Base-by-base conservation (phyloP, 768 basidiomycete species). In the Hypholoma fasciculare region DNA sequence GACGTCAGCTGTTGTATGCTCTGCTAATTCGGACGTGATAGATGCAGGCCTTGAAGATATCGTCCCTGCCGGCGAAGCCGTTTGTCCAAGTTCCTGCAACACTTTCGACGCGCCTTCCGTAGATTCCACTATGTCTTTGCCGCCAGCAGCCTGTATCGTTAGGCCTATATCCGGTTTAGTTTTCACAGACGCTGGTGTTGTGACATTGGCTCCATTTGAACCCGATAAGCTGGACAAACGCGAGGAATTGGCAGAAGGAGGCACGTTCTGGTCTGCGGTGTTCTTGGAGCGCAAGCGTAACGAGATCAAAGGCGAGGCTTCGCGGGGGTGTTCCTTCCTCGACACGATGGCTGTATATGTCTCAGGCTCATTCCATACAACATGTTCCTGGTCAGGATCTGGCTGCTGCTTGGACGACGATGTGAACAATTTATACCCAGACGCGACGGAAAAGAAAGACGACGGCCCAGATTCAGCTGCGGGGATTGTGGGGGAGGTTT, bases 311-410 rank as follows among this genome's bases (percentile, higher is more conserved):
- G 82, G 79, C 0, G 85, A 76, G 0, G 79, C 76, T 60, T 90
- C 89, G 16, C 82, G 78, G 0, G 85, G 80, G 61, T 87, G 81
- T 57, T 87, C 85, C 65, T 85, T 89, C 11, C 88, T 73, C 27
- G 78, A 80, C 57, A 89, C 82, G 12, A 83, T 76, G 0, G 86
- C 80, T 1, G 85, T 84, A 61, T 78, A 87, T 7, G 77, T 64
- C 63, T 90, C 89, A 0, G 82, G 78, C 59, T 84, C 84, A 57
- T 85, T 77, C 85, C 84, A 87, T 3, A 82, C 70, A 0, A 74
- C 74, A 60, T 78, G 81, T 40, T 84, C 85, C 38, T 77, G 72
- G 65, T 89, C 88, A 3, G 87, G 85, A 64, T 89, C 86, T 0
- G 79, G 84, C 43, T 76, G 75, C 1, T 68, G 67, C 16, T 70